Evolutionary conservation across 1,284 basidiomycete genomes (phyloP), one percentile per base, ranked within the genome.

Genomic region (Rhodotorula sp.): DNA sequence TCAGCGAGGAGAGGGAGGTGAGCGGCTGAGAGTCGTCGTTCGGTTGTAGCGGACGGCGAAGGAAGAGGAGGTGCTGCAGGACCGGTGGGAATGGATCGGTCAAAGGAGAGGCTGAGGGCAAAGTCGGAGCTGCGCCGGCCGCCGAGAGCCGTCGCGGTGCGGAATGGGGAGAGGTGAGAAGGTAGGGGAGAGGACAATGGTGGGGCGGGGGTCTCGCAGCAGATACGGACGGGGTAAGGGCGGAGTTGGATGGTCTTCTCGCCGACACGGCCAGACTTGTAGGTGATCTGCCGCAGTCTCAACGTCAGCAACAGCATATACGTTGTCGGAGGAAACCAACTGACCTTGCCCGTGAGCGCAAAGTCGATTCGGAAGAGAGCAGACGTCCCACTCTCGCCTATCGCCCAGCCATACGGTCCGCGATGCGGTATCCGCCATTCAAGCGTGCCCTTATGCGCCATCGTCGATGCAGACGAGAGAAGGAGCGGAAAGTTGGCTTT

Each of bases 321-420:
- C 24, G 34, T 34, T 34, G 44, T 28, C 16, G 1, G 37, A 31
- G n/a, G 24, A 8, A 44, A 13, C 40, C 22, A 44, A 63, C 73
- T 30, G 53, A 72, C 73, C 56, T 59, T 59, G 28, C 59, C 60
- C 2, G 56, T 46, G n/a, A 75, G 51, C 16, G 61, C 40, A 47
- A 73, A 75, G 4, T n/a, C 15, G 8, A 70, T 48, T 2, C 30
- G 11, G 30, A 63, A 62, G 16, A 59, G 28, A 24, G 52, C 55
- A 52, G 64, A 73, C 48, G 54, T 37, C 30, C 70, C 65, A 44
- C 72, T 71, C 48, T 76, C 75, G 31, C 75, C 75, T 30, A 73
- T 31, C 54, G 70, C 68, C 53, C 74, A 76, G 4, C 68, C 70
- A 28, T 56, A 40, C 37, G 55, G 44, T 66, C 55, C 55, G 4